Base-by-base conservation (phyloP, 305 asterid genomes). In the Fraxinus velutina region DNA sequence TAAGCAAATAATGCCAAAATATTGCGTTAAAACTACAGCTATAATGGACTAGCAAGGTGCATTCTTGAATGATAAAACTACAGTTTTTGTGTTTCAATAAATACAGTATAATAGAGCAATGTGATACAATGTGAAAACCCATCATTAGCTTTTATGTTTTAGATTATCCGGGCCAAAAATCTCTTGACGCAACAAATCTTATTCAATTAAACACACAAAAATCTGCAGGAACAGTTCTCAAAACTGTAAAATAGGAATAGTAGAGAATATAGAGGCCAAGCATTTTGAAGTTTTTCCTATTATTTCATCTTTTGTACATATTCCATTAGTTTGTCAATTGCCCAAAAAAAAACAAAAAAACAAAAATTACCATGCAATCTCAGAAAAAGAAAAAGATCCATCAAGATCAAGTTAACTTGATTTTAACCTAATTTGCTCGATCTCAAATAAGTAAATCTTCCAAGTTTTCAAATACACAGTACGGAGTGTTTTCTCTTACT, bases 361-460 rank as follows among this genome's bases (percentile, higher is more conserved):
- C n/a, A n/a, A n/a, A n/a, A n/a, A n/a, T n/a, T n/a, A n/a, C n/a
- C n/a, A 22, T 36, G 29, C 24, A 12, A 73, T 7, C 73, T 75
- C 15, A 2, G 73, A 74, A 75, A 75, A 9, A 34, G 73, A 81
- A 78, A 50, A 13, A 0, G 52, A 64, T 34, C 50, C 78, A 47
- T 39, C 13, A 55, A 73, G 76, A 60, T 78, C 79, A 75, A 73
- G 80, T 78, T 50, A 73, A 71, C 82, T 79, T 75, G 60, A 78
- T 82, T 82, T 32, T 57, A 33, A 73, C 30, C 24, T 15, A 84
- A 12, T 75, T 42, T 21, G 73, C 55, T 68, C 52, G 13, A 75
- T 44, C 19, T 32, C 50, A 82, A 79, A 79, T 24, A 84, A 6
- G 73, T 73, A 7, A 36, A 76, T 75, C 44, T n/a, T n/a, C n/a